Evolutionary conservation across 2,329 filamentous ascomycete species (phyloP), one percentile per base, ranked within the genome.

Genomic region (Aspergillus proliferans): DNA sequence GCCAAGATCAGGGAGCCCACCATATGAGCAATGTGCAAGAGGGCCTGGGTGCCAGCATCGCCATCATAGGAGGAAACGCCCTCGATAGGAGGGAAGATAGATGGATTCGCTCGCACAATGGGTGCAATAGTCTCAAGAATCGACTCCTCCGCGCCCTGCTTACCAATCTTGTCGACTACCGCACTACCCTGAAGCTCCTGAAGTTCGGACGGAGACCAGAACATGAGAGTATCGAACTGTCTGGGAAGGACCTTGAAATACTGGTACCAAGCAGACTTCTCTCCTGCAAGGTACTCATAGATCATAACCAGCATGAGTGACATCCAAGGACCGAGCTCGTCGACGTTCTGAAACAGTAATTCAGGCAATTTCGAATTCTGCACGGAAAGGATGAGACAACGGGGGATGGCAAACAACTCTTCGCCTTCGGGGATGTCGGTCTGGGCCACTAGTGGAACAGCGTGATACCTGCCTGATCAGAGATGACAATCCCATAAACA

Each of bases 1-100:
- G 89, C 86, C 89, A 95, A 94, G 57, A 95, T 92, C 14, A 86
- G 83, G 52, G 86, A 91, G 1, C 87, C 90, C 84, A 95, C 91
- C 7, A 82, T 78, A 65, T 95, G 89, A 46, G 87, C 86, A 15
- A 83, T 66, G 14, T 70, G 60, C 3, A 85, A 61, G 10, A 84
- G 68, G 21, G 75, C 67, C 48, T 73, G 70, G 48, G 77, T 56
- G 18, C 74, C 58, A 48, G 66, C 49, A 58, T 67, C 54, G 60
- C 67, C 56, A 60, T 72, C 54, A 57, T 51, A 74, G 61, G 51
- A 74, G 56, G 57, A 69, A 59, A 77, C 68, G 52, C 56, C 66
- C 53, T 54, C 54, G 45, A 58, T 28, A 9, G 67, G 62, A 12
- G 66, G 70, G 54, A 80, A 78, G 2, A 73, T 53, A 36, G 67